phyloP scores from a whole-genome alignment of 257 asterid species.

The Petunia axillaris region DNA sequence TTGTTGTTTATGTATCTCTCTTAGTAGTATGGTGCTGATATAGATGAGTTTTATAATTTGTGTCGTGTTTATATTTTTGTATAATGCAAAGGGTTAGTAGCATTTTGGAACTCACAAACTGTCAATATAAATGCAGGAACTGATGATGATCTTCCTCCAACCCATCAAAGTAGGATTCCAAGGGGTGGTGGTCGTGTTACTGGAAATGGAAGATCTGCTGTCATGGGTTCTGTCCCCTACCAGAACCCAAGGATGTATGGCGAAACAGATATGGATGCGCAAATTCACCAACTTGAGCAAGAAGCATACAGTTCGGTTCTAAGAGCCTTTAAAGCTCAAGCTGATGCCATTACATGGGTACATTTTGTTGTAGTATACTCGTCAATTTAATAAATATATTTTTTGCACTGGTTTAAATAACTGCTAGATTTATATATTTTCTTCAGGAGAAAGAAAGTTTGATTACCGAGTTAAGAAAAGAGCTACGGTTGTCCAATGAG shows the following conservation, averaged over 20 bases:
- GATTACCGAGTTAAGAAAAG: constrained; percentile 91
- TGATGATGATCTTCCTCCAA: constrained; percentile 94
- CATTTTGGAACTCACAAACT: constrained; percentile 3
- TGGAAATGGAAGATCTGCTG: constrained; percentile 82
- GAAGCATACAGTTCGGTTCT: constrained; percentile 89
- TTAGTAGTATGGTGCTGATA: constrained; percentile 2
- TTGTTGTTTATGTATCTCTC: neutral
- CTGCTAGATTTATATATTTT: constrained; percentile 40
- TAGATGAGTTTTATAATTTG: constrained; percentile 6
- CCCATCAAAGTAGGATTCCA: constrained; percentile 86
- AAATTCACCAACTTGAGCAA: constrained; percentile 91
- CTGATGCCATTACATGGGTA: constrained; percentile 95
- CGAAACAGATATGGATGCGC: constrained; percentile 75
- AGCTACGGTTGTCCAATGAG: constrained; percentile 86
- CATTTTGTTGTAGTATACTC: constrained; percentile 25
- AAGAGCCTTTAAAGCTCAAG: constrained; percentile 96
- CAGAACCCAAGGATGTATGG: constrained; percentile 45
- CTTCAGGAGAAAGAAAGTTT: constrained; percentile 90
- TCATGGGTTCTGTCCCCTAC: constrained; percentile 58
- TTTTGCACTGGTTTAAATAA: constrained; percentile 38
- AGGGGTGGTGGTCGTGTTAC: constrained; percentile 86
- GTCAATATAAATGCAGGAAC: constrained; percentile 61
- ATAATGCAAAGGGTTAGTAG: neutral
- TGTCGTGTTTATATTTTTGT: neutral
- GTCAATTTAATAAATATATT: constrained; percentile 38